Base-by-base conservation (phyloP, 139 green algal genomes). In the Chlorella vulgaris region DNA sequence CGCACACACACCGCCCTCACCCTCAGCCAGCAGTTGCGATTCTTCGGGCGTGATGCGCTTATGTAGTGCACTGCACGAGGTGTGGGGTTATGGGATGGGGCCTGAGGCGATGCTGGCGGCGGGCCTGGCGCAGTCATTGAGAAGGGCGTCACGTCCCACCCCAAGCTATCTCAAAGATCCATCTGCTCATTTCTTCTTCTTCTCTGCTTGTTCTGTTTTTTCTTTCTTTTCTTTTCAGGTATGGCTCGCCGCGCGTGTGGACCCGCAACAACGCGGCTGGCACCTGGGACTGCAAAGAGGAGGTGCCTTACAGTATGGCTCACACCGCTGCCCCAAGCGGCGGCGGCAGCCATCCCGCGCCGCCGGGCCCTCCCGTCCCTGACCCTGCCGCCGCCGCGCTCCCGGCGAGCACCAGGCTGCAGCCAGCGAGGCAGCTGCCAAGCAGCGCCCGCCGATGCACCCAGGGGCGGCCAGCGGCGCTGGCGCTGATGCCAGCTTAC, bases 171-270 rank as follows among this genome's bases (percentile, higher is more conserved):
- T n/a, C n/a, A n/a, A n/a, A n/a, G n/a, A n/a, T n/a, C n/a, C n/a
- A n/a, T n/a, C n/a, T 58, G 47, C 47, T 58, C 47, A 58, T 10
- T 58, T 58, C 13, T 15, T 24, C 15, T 58, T 24, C 47, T 24
- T 15, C 10, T 15, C 13, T 58, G 13, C 15, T 10, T 58, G 47
- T 10, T 15, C 10, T 58, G 13, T 15, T 15, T 24, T 58, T 58
- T 58, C 10, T 58, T 58, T 10, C 15, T 58, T 10, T 10, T 10
- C 13, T 15, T 58, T 50, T 55, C 82, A 93, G 91, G 93, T 97
- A 96, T 77, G 93, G 91, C 0, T 82, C 89, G 1, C 91, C 93
- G 0, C 19, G 91, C 63, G 83, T 91, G 29, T 98, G 94, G 91
- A 78, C 61, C 1, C 89, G 94, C 28, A 87, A 97, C 78, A 88